Percentiles rank a stretch among this genome's conserved stretches.
Conservation (phyloP, 805 yeast species). For the Metschnikowia kofuensis region DNA sequence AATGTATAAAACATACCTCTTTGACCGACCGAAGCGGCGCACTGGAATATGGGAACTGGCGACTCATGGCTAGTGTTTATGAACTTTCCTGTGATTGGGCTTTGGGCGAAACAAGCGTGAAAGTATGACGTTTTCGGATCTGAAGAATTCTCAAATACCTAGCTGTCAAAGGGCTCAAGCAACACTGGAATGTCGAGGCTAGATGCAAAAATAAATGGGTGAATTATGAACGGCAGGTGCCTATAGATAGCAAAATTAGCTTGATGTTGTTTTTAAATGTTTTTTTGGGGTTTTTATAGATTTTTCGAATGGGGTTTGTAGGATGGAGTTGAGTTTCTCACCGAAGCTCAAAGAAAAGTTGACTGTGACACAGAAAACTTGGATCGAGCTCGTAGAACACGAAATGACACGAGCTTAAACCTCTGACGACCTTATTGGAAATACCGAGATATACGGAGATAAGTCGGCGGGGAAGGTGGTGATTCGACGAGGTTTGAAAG, state of each 20-base stretch:
- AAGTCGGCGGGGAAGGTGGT: slow-evolving; percentile 5
- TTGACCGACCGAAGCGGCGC: slow-evolving; percentile 97
- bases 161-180: background rate
- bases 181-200: background rate
- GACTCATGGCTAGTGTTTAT: slow-evolving; percentile 31
- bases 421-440: slow-evolving; percentile 11
- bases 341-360: background rate
- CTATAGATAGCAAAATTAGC: background rate
- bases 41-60: slow-evolving; percentile 85
- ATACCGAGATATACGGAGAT: slow-evolving; percentile 7
- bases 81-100: background rate
- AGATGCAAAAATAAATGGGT: background rate
- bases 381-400: background rate
- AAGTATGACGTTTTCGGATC: background rate
- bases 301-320: background rate
- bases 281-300: slow-evolving; percentile 1
- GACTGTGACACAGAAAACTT: background rate
- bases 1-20: slow-evolving; percentile 57
- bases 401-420: slow-evolving; percentile 14
- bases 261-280: background rate
- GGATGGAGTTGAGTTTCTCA: background rate
- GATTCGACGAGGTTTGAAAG: slow-evolving; percentile 14
- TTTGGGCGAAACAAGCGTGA: background rate
- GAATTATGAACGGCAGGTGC: background rate
- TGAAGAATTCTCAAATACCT: background rate